Evolutionary conservation across 176 grass and related monocot genomes (phyloP).

Genomic region (Luzula sylvatica): DNA sequence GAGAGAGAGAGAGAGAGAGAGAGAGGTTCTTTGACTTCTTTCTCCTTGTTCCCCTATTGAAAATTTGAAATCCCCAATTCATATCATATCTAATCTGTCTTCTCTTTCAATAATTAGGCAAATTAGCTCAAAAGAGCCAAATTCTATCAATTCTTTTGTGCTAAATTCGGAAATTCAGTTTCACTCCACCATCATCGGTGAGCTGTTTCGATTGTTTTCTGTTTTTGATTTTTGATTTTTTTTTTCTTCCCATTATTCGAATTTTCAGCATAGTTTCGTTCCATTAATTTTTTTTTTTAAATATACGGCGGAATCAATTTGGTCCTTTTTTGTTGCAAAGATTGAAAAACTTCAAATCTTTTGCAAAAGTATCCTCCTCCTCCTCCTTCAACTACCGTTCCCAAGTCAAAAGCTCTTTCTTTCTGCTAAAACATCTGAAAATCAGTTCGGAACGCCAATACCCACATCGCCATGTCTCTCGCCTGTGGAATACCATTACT

Average conservation of each 20-base stretch:
- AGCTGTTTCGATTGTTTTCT: neutral
- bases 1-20: too few relatives aligned
- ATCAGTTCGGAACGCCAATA: neutral
- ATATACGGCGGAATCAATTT: neutral
- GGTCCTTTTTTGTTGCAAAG: neutral
- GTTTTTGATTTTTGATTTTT: neutral
- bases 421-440: neutral
- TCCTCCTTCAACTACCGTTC: neutral
- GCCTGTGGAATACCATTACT: conserved; percentile 72
- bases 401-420: conserved; percentile 1
- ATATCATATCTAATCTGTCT: too few relatives aligned
- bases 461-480: conserved; percentile 39
- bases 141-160: too few relatives aligned
- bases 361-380: neutral
- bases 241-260: neutral
- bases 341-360: neutral
- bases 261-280: neutral
- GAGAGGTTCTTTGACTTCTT: conserved; percentile 5
- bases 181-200: neutral
- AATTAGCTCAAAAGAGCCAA: too few relatives aligned
- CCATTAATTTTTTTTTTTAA: neutral
- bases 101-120: too few relatives aligned
- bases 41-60: neutral
- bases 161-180: too few relatives aligned
- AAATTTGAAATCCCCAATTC: neutral